These are phyloP conservation scores for Termitomyces sp. DNA, from an alignment of 768 basidiomycete genomes.

Conservation along the genomic window DNA sequence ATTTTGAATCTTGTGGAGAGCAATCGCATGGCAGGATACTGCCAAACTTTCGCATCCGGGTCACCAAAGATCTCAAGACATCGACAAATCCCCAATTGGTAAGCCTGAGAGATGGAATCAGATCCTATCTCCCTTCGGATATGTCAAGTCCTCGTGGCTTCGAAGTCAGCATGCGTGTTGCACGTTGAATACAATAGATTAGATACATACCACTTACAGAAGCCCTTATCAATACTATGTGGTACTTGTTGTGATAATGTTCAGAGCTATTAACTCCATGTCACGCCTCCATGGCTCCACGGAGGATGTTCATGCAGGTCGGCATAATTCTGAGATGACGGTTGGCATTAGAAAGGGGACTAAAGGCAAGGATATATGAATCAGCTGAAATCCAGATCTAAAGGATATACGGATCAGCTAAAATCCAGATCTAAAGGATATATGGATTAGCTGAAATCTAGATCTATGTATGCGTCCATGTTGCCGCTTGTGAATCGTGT, in stretches of 20 bases:
- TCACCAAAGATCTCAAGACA: neutral
- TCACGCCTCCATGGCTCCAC: neutral
- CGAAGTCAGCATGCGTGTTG: too few relatives aligned
- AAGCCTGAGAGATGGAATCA: neutral
- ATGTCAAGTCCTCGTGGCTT: too few relatives aligned
- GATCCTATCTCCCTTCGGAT: neutral
- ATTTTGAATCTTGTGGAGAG: neutral
- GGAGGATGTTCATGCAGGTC: neutral
- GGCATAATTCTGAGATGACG: neutral
- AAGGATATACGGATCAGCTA: too few relatives aligned
- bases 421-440: neutral
- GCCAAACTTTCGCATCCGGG: neutral
- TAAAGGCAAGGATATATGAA: neutral
- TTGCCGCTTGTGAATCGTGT: too few relatives aligned
- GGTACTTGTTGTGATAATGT: too few relatives aligned
- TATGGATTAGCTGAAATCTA: neutral
- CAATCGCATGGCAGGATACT: neutral
- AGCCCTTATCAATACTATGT: too few relatives aligned
- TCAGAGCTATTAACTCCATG: neutral
- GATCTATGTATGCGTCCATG: neutral
- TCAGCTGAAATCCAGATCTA: neutral
- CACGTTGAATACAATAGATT: too few relatives aligned
- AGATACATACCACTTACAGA: too few relatives aligned
- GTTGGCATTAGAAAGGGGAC: neutral
- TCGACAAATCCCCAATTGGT: neutral